Percentiles rank a stretch among this genome's conserved stretches.
These are phyloP conservation scores for Dimargaris cristalligena DNA, from an alignment of 192 early-diverging fungal genomes.

Conservation along the genomic window DNA sequence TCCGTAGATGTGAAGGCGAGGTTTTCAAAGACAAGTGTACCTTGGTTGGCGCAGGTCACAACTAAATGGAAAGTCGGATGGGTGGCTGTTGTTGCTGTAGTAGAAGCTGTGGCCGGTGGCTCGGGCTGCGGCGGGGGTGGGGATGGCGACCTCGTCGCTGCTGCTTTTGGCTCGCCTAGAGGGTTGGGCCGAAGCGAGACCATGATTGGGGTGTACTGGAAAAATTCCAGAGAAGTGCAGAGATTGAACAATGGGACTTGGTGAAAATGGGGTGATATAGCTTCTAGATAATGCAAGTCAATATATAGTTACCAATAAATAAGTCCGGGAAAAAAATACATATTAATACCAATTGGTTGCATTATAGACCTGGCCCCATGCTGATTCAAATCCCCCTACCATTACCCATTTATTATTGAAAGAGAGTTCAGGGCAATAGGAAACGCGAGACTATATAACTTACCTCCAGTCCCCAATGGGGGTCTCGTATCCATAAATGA, in stretches of 20 bases:
- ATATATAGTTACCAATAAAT: neutral
- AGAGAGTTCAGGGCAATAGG: neutral
- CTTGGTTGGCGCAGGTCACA: constrained; percentile 9
- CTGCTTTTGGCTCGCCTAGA: too few species aligned
- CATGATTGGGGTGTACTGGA: neutral
- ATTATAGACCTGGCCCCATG: too few species aligned
- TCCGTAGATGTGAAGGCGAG: neutral
- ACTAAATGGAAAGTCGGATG: neutral
- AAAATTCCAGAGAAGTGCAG: neutral
- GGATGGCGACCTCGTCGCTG: too few species aligned
- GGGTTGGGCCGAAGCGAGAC: too few species aligned
- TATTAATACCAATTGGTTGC: neutral
- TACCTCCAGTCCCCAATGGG: too few species aligned
- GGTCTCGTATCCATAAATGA: too few species aligned
- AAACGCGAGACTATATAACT: too few species aligned
- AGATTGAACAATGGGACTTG: neutral
- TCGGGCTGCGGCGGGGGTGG: too few species aligned
- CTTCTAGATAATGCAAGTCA: neutral
- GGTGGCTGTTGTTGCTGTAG: neutral
- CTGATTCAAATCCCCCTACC: too few species aligned
- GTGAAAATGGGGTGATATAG: neutral
- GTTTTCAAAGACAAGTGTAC: neutral
- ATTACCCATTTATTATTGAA: too few species aligned
- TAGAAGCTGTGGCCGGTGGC: too few species aligned
- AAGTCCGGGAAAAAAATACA: neutral